Conservation (phyloP, 179 eudicot genomes). For the Silene coronaria region DNA sequence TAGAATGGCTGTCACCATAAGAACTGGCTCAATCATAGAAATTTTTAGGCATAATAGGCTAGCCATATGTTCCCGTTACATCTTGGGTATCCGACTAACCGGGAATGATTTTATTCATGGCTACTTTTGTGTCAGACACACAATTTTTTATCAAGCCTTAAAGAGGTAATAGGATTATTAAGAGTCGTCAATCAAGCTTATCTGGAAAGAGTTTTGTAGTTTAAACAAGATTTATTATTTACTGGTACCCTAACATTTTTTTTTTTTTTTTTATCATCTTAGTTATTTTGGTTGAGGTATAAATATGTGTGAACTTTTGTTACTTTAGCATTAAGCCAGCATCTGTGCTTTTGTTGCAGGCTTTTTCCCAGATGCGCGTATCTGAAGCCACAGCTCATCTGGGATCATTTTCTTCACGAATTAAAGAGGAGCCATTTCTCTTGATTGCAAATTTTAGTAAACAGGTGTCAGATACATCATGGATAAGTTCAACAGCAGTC, state of each 20-base stretch:
- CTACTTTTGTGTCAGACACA: neutral
- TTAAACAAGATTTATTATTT: neutral
- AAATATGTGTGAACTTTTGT: neutral
- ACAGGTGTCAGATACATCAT: slow-evolving; percentile 47
- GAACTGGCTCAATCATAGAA: neutral
- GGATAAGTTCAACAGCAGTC: slow-evolving; percentile 78
- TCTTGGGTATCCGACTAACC: neutral
- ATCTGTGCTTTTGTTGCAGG: slow-evolving; percentile 36
- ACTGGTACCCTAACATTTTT: neutral
- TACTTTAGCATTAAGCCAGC: neutral
- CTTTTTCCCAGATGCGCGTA: slow-evolving; percentile 94
- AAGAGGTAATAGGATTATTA: neutral
- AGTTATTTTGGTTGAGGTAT: neutral
- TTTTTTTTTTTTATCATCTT: neutral
- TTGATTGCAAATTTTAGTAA: slow-evolving; percentile 31
- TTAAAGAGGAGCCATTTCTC: slow-evolving; percentile 62
- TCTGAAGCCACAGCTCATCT: slow-evolving; percentile 93
- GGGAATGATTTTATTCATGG: neutral
- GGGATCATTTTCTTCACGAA: slow-evolving; percentile 75
- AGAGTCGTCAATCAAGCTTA: slow-evolving; percentile 5
- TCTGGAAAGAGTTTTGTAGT: slow-evolving; percentile 1
- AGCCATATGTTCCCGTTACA: neutral
- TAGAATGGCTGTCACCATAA: neutral
- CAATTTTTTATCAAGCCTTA: neutral
- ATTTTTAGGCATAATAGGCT: neutral